Conservation (phyloP, 2,329 filamentous ascomycete genomes). For the Proliferodiscus dingleyae region DNA sequence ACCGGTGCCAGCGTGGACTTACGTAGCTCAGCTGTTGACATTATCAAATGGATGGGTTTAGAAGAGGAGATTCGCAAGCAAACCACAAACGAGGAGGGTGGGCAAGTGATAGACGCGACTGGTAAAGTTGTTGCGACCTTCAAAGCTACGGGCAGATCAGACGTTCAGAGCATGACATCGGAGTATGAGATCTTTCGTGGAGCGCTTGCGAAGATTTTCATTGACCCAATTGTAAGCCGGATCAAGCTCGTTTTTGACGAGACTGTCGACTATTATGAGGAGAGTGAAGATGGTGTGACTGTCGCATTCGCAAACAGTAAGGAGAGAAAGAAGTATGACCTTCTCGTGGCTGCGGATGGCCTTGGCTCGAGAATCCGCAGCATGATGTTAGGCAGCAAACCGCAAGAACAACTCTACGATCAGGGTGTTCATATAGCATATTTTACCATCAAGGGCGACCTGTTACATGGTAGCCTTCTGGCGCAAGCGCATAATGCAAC, state of each 20-base stretch:
- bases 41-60: slow-evolving; percentile 7
- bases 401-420: slow-evolving; percentile 4
- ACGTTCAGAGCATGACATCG: slow-evolving; percentile 6
- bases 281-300: slow-evolving; percentile 2
- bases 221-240: not conserved
- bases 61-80: slow-evolving; percentile 4
- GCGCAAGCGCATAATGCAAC: slow-evolving; percentile 8
- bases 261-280: not conserved
- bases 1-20: slow-evolving; percentile 7
- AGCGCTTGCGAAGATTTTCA: slow-evolving; percentile 4
- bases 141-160: slow-evolving; percentile 1
- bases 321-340: slow-evolving; percentile 1
- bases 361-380: slow-evolving; percentile 4
- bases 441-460: slow-evolving; percentile 8
- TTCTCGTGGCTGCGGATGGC: slow-evolving; percentile 9
- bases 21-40: slow-evolving; percentile 3
- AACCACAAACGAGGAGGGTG: slow-evolving; percentile 6
- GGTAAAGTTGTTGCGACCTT: slow-evolving; percentile 1
- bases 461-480: slow-evolving; percentile 7
- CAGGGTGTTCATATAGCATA: slow-evolving; percentile 4
- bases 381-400: slow-evolving; percentile 1
- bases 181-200: slow-evolving; percentile 8
- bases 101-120: not conserved
- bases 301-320: slow-evolving; percentile 2
- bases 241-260: slow-evolving; percentile 4